These are phyloP conservation scores for Trichophyton equinum DNA, from an alignment of 2,329 filamentous ascomycete genomes.

Conservation along the genomic window DNA sequence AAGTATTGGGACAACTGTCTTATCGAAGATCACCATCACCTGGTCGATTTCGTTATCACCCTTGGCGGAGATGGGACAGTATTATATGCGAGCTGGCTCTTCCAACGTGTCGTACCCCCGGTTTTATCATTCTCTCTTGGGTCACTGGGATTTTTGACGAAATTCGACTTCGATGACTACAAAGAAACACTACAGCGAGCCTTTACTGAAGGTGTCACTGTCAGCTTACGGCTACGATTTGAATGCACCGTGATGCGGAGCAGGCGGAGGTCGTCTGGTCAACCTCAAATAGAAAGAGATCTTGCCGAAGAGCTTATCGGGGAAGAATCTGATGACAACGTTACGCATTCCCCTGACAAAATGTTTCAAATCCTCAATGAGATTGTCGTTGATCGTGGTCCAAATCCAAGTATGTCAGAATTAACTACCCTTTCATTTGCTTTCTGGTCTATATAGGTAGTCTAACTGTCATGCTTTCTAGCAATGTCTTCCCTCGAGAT, in stretches of 20 bases:
- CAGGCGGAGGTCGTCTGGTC: slow-evolving; percentile 21
- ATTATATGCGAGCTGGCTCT: slow-evolving; percentile 89
- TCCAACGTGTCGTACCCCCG: slow-evolving; percentile 87
- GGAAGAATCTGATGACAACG: slow-evolving; percentile 68
- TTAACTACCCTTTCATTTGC: background rate
- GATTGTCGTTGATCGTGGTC: slow-evolving; percentile 87
- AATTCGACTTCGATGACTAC: slow-evolving; percentile 80
- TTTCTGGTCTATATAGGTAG: background rate
- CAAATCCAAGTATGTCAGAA: slow-evolving; percentile 65
- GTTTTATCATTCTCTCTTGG: slow-evolving; percentile 85
- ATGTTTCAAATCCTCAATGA: slow-evolving; percentile 91
- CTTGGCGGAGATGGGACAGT: slow-evolving; percentile 95
- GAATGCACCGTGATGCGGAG: slow-evolving; percentile 84
- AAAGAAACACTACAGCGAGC: slow-evolving; percentile 55
- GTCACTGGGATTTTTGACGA: slow-evolving; percentile 87
- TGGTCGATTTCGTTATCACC: slow-evolving; percentile 87
- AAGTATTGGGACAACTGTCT: slow-evolving; percentile 75
- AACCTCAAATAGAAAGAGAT: slow-evolving; percentile 41
- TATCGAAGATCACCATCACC: slow-evolving; percentile 64
- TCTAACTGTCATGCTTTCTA: slow-evolving; percentile 22
- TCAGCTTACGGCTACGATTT: slow-evolving; percentile 76
- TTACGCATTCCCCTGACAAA: slow-evolving; percentile 72
- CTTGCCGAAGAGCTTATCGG: slow-evolving; percentile 73
- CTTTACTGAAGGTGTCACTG: slow-evolving; percentile 72
- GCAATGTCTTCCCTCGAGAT: slow-evolving; percentile 90